Evolutionary conservation across 208 protist species (phyloP), one percentile per base, ranked within the genome.

Genomic region (Wallacemonas rigidus): DNA sequence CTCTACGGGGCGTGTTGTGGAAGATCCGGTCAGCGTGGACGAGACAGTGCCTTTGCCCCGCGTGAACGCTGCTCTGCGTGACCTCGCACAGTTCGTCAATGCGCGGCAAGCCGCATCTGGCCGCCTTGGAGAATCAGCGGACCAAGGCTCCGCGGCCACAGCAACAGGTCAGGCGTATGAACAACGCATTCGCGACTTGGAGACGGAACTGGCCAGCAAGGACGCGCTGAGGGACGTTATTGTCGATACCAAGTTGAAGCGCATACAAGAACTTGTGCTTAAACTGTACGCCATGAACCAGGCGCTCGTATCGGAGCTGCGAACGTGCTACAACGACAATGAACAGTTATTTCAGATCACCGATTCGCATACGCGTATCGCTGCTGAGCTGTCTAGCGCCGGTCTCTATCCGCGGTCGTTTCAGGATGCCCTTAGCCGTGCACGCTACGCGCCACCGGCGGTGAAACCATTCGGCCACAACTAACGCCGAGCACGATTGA

Each of bases 231-330:
- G 91, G 1, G 91, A 96, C 61, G 79, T 94, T 9, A 91, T 94
- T 44, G 69, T 96, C 3, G 91, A 96, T 71, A 83, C 82, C 7
- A 96, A 96, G 74, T 75, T 96, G 70, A 93, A 94, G 75, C 82
- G 91, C 38, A 94, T 96, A 72, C 91, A 96, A 55, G 87, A 86
- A 3, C 77, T 96, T 17, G 83, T 85, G 38, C 67, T 96, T 40
- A 76, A 81, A 4, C 77, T 94, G 36, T 85, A 96, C 65, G 75
- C 80, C 0, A 81, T 77, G 38, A 92, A 91, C 47, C 40, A 71
- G 1, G 79, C 71, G 2, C 78, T 96, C 40, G 40, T 74, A 1
- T 71, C 71, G 9, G 87, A 92, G 71, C 65, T 96, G 80, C 77
- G 69, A 15, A 48, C 51, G 11, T 83, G 77, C 55, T 85, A 74